phyloP scores from a whole-genome alignment of 106 monocot species.

The Apostasia ramifera region DNA sequence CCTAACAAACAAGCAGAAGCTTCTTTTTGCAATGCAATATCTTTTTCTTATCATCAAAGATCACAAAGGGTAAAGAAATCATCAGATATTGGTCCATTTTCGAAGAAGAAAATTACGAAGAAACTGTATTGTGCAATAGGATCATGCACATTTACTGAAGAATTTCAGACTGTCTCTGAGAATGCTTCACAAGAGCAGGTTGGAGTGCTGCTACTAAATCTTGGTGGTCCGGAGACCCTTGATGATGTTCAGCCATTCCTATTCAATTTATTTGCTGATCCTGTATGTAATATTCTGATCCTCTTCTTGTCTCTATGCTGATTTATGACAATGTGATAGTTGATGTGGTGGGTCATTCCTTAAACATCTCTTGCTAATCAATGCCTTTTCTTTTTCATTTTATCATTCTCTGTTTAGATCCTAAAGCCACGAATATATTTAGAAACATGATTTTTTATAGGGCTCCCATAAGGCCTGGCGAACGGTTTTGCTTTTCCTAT shows the following conservation, averaged over 20 bases:
- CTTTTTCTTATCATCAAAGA: not conserved
- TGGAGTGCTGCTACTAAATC: slow-evolving; percentile 79
- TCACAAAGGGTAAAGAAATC: not conserved
- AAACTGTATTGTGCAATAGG: slow-evolving; percentile 17
- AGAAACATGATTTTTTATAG: not conserved
- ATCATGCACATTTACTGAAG: slow-evolving; percentile 21
- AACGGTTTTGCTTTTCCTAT: not conserved
- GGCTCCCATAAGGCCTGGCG: not conserved
- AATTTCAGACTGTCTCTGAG: slow-evolving; percentile 3
- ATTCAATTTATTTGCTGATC: slow-evolving; percentile 93
- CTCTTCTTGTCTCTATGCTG: not conserved
- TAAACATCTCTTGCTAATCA: not conserved
- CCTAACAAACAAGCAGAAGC: not conserved
- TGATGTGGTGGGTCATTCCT: not conserved
- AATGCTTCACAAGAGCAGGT: slow-evolving; percentile 28
- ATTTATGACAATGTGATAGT: not conserved
- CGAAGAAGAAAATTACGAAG: slow-evolving; percentile 1
- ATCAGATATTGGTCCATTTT: not conserved
- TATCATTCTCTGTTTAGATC: not conserved
- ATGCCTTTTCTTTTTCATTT: not conserved
- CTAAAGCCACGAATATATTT: not conserved
- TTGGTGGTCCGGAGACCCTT: slow-evolving; percentile 84
- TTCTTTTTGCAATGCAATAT: not conserved
- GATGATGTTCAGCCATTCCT: slow-evolving; percentile 90
- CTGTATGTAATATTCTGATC: slow-evolving; percentile 32